A percentile compares a stretch with the other conserved stretches of the same genome.
phyloP scores from a whole-genome alignment of 2,329 filamentous ascomycete species.

The Penicillium sp. region DNA sequence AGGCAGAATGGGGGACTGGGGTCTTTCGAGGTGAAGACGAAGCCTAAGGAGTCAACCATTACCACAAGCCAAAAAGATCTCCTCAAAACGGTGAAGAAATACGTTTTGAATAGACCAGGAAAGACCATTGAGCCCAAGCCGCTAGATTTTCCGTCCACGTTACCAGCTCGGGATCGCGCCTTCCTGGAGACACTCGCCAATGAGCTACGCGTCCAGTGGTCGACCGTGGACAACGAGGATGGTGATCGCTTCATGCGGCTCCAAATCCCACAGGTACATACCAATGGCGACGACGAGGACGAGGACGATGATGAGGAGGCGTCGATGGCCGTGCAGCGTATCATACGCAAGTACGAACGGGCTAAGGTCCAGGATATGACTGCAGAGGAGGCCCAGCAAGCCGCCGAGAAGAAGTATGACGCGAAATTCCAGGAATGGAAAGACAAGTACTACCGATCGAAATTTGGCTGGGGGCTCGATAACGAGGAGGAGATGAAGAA shows the following conservation, averaged over 20 bases:
- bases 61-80: conserved; percentile 74
- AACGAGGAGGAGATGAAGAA: conserved; percentile 74
- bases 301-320: conserved; percentile 79
- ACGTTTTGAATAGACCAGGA: conserved; percentile 63
- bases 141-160: conserved; percentile 65
- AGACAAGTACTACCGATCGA: conserved; percentile 82
- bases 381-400: conserved; percentile 68
- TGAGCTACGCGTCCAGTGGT: conserved; percentile 60
- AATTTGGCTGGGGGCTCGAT: conserved; percentile 82
- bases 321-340: conserved; percentile 71
- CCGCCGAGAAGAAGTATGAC: conserved; percentile 80
- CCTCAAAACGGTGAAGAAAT: conserved; percentile 76
- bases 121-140: conserved; percentile 43
- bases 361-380: conserved; percentile 77
- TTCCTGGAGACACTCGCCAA: conserved; percentile 85
- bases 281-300: conserved; percentile 42
- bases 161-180: conserved; percentile 80
- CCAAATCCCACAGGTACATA: conserved; percentile 48
- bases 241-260: conserved; percentile 62
- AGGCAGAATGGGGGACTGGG: conserved; percentile 69
- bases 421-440: conserved; percentile 90
- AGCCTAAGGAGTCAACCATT: conserved; percentile 61
- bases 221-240: conserved; percentile 57
- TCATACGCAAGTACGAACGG: conserved; percentile 86
- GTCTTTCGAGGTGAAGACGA: conserved; percentile 54